These are phyloP conservation scores for Cupressus sempervirens DNA, from an alignment of 75 land plant genomes.

Conservation along the genomic window DNA sequence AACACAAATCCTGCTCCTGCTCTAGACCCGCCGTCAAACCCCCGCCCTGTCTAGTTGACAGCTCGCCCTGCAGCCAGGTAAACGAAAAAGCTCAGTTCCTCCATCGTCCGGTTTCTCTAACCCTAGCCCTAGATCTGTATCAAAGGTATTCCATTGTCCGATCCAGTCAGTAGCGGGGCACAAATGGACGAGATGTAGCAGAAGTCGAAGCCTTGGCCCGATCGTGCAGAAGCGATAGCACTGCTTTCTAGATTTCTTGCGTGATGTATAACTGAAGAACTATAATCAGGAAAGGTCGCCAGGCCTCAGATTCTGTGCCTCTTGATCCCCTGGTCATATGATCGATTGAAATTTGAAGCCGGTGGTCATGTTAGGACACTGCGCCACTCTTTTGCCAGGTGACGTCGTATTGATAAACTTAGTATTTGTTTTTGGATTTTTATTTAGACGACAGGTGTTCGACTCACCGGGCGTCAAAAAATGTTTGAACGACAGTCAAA, in stretches of 20 bases:
- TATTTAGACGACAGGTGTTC: background rate
- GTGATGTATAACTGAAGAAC: background rate
- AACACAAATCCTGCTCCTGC: background rate
- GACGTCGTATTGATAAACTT: background rate
- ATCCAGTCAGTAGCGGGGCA: background rate
- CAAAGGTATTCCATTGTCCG: background rate
- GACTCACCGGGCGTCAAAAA: background rate
- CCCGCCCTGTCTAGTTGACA: background rate
- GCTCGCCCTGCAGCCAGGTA: background rate
- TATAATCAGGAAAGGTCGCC: background rate
- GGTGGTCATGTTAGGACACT: background rate
- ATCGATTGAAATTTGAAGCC: background rate
- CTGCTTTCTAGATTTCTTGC: slow-evolving; percentile 1
- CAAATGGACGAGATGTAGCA: background rate
- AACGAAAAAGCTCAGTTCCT: no score
- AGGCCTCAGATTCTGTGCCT: slow-evolving; percentile 1
- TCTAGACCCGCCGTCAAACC: background rate
- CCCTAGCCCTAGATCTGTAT: background rate
- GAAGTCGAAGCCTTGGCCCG: background rate
- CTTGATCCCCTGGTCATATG: slow-evolving; percentile 1
- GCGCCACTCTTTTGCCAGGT: background rate
- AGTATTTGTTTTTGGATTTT: background rate
- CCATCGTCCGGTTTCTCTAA: background rate
- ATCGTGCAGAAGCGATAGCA: slow-evolving; percentile 2
- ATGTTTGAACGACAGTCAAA: background rate